These are phyloP conservation scores for Fusarium sp. DNA, from an alignment of 2,329 filamentous ascomycete genomes.

Conservation along the genomic window DNA sequence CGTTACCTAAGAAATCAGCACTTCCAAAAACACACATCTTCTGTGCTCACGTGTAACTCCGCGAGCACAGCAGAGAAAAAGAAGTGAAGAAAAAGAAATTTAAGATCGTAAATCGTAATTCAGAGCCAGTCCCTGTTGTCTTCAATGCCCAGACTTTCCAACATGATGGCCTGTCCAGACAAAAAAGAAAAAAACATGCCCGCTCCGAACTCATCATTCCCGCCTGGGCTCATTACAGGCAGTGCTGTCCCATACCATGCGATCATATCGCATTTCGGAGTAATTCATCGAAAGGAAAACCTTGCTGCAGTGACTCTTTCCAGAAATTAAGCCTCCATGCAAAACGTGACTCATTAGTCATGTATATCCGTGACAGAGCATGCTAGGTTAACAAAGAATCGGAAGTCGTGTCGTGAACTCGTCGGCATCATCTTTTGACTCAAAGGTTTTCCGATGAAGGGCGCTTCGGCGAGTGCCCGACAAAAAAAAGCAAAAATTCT, in stretches of 20 bases:
- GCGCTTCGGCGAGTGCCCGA: constrained; percentile 45
- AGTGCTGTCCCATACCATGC: constrained; percentile 47
- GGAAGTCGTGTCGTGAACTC: constrained; percentile 51
- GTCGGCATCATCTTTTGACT: constrained; percentile 49
- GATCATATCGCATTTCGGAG: constrained; percentile 47
- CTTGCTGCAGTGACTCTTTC: constrained; percentile 38
- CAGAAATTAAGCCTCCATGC: constrained; percentile 53
- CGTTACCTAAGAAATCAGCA: constrained; percentile 54
- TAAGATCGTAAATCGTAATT: constrained; percentile 44
- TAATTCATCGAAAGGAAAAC: constrained; percentile 39
- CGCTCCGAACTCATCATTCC: constrained; percentile 46
- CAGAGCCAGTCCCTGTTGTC: constrained; percentile 37
- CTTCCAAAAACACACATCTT: constrained; percentile 50
- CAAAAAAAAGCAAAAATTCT: constrained; percentile 41
- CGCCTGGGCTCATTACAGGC: constrained; percentile 54
- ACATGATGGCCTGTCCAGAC: constrained; percentile 34
- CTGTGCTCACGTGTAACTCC: constrained; percentile 42
- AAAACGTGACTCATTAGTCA: constrained; percentile 59
- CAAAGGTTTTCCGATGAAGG: constrained; percentile 43
- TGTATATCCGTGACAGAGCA: constrained; percentile 53
- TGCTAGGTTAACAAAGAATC: constrained; percentile 50
- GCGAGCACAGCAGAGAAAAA: constrained; percentile 37
- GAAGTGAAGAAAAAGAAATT: constrained; percentile 46
- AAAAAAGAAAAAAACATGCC: constrained; percentile 36
- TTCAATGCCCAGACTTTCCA: constrained; percentile 42